Percentiles rank a stretch among this genome's conserved stretches.
These are phyloP conservation scores for Salvia sclarea DNA, from an alignment of 305 asterid species.

Conservation along the genomic window DNA sequence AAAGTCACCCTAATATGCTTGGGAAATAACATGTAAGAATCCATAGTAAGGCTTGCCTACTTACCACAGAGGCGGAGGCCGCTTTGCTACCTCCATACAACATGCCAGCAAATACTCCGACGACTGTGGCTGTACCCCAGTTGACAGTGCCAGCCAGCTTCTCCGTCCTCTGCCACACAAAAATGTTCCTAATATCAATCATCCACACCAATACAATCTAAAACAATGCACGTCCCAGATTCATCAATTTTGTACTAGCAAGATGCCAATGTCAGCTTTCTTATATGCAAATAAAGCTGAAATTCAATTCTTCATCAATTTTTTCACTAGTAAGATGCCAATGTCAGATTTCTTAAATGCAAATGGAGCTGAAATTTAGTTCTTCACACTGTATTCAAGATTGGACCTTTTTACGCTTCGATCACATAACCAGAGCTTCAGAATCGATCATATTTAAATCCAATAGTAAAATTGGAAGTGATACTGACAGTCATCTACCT, in stretches of 20 bases:
- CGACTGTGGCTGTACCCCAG: constrained; percentile 85
- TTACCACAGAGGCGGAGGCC: constrained; percentile 94
- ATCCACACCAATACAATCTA: background rate
- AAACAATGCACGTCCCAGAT: constrained; percentile 3
- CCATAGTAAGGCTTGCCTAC: constrained; percentile 34
- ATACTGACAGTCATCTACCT: too few relatives aligned
- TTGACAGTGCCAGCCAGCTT: constrained; percentile 74
- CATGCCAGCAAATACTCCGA: constrained; percentile 91
- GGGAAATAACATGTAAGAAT: background rate
- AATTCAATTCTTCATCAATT: background rate
- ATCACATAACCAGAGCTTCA: background rate
- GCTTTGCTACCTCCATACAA: constrained; percentile 95
- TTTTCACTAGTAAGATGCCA: background rate
- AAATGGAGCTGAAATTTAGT: constrained; percentile 13
- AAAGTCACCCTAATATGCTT: background rate
- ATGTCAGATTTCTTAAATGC: constrained; percentile 3
- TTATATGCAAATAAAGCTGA: constrained; percentile 21
- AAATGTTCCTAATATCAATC: constrained; percentile 30
- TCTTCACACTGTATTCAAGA: background rate
- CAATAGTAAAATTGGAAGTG: too few relatives aligned
- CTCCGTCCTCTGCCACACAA: constrained; percentile 41
- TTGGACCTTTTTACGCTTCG: background rate
- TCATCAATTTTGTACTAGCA: constrained; percentile 17
- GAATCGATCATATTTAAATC: background rate
- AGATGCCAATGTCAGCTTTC: background rate